phyloP scores from a whole-genome alignment of 495 filamentous ascomycete genomes.

The Zalerion maritima region DNA sequence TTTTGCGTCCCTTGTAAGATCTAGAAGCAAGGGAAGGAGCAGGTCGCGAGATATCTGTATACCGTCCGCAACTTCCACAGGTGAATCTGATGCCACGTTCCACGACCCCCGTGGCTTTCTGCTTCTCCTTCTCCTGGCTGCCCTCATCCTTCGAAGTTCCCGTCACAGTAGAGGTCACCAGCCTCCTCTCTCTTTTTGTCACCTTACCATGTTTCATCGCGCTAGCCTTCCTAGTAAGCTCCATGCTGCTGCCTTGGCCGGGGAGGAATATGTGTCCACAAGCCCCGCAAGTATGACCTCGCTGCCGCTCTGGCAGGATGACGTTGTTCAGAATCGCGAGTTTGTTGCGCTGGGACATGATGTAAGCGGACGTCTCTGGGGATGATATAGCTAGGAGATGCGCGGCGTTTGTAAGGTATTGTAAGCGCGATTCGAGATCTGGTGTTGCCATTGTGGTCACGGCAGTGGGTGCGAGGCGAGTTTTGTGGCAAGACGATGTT shows the following conservation, averaged over 20 bases:
- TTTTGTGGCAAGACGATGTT: no score
- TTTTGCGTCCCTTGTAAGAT: no score
- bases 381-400: constrained; percentile 30
- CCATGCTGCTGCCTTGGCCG: constrained; percentile 24
- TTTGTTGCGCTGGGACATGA: constrained; percentile 29
- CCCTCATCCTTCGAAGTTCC: constrained; percentile 5
- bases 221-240: constrained; percentile 14
- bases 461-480: no score
- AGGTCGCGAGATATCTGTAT: no score
- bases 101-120: constrained; percentile 3
- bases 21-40: no score
- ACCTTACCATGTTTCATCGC: not conserved
- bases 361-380: constrained; percentile 33
- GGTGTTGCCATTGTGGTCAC: constrained; percentile 15
- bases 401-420: constrained; percentile 34
- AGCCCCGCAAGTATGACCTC: constrained; percentile 31
- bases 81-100: no score
- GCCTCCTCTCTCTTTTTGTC: not conserved
- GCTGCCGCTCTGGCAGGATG: constrained; percentile 24
- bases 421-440: constrained; percentile 15
- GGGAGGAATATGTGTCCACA: constrained; percentile 38
- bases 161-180: constrained; percentile 6
- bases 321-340: constrained; percentile 29
- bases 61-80: no score
- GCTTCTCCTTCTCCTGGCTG: constrained; percentile 4